phyloP scores from a whole-genome alignment of 2,329 filamentous ascomycete species.

The Alternaria panax region DNA sequence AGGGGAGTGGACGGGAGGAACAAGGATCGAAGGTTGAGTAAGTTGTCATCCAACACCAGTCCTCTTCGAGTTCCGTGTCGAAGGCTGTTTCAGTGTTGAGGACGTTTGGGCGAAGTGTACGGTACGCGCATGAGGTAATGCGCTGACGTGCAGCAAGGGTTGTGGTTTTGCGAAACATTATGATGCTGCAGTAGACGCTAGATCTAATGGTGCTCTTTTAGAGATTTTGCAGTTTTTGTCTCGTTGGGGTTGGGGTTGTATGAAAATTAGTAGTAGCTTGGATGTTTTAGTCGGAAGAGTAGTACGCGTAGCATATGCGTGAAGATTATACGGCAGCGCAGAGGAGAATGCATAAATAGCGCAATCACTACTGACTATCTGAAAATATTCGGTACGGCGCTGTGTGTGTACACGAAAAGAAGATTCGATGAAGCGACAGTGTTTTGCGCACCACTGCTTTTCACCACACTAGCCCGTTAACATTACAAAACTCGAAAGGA shows the following conservation, averaged over 20 bases:
- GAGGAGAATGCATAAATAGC: not conserved
- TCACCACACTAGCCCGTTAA: not conserved
- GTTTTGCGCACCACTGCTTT: not conserved
- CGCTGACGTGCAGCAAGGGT: not conserved
- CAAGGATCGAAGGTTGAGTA: slow-evolving; percentile 10
- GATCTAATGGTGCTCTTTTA: too few species aligned
- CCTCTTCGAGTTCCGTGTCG: not conserved
- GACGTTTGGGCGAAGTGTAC: not conserved
- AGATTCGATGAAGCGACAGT: not conserved
- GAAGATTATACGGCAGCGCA: not conserved
- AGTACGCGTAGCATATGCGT: too few species aligned
- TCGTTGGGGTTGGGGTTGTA: not conserved
- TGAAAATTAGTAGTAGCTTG: not conserved
- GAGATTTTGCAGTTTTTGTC: not conserved
- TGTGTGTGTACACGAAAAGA: not conserved
- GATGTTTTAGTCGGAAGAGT: too few species aligned
- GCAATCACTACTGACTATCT: too few species aligned
- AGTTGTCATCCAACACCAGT: not conserved
- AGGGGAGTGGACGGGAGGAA: not conserved
- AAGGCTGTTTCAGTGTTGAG: not conserved
- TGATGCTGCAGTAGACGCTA: not conserved
- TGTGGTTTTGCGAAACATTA: slow-evolving; percentile 2
- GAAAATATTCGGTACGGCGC: not conserved
- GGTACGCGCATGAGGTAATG: not conserved
- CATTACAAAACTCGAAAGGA: not conserved